Base-by-base conservation (phyloP, 2,329 filamentous ascomycete genomes). In the Phialemoniopsis sp. region DNA sequence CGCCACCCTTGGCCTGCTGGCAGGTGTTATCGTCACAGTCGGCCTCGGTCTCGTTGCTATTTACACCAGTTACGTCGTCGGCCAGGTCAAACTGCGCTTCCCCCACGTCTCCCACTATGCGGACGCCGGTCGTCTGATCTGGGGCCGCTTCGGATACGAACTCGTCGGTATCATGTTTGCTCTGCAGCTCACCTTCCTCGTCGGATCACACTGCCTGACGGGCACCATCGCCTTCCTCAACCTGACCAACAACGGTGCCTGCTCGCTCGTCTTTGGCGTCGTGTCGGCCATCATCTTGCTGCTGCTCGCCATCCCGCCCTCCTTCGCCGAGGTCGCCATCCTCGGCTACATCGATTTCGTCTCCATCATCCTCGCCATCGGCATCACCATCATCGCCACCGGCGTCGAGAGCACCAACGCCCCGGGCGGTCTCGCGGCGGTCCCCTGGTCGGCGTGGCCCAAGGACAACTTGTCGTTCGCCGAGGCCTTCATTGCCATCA, bases 201-300 rank as follows among this genome's bases (percentile, higher is more conserved):
- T 84, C 60, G 80, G 76, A 28, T 84, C 81, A n/a, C 85, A 89
- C 60, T 68, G 85, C 37, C 64, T 87, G 45, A 85, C 82, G 0
- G 86, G 86, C 47, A 74, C 73, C 26, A 82, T 87, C 50, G 82
- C 82, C 48, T 76, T 87, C 59, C 80, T 80, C 49, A 78, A 72
- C 37, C 66, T 87, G 37, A 80, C 80, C 5, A 58, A 74, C 4
- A 72, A 83, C 45, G 75, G 56, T 35, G 52, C 59, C 13, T 73
- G 69, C 58, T 65, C 65, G 15, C 50, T 72, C 34, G 60, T 67
- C 37, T 73, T 71, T 44, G 62, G 62, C 21, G 59, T 69, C 33
- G 59, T 71, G 17, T 70, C 67, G 3, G 68, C 66, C 28, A 60
- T 73, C 33, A 59, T 73, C 37, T 58, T 73, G 26, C 61, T 71